Evolutionary conservation across 495 filamentous ascomycete genomes (phyloP).

Genomic region (Neurospora tetrasperma): DNA sequence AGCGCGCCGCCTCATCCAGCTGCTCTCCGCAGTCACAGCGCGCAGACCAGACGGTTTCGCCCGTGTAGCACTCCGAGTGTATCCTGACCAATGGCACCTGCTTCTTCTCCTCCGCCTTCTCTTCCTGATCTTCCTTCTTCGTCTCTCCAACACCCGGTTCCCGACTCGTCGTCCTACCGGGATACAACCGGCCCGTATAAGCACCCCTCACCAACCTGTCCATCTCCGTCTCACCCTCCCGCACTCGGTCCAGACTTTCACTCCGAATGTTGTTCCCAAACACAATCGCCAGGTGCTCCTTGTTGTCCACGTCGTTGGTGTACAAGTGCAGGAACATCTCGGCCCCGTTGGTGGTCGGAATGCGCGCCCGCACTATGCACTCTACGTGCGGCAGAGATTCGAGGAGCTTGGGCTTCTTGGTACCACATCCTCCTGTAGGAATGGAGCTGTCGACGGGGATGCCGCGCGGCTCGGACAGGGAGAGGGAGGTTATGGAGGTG

Average conservation of each 20-base stretch:
- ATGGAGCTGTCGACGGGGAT: slow-evolving; percentile 46
- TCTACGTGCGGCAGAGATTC: slow-evolving; percentile 61
- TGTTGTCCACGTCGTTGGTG: slow-evolving; percentile 81
- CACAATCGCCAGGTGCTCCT: slow-evolving; percentile 97
- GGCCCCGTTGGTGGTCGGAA: slow-evolving; percentile 76
- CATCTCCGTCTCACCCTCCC: slow-evolving; percentile 87
- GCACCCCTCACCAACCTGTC: slow-evolving; percentile 93
- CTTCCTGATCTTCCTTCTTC: not conserved
- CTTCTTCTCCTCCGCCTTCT: slow-evolving; percentile 1
- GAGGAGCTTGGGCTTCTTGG: slow-evolving; percentile 56
- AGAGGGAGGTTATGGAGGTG: not conserved
- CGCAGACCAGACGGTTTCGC: slow-evolving; percentile 95
- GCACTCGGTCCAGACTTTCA: slow-evolving; percentile 62
- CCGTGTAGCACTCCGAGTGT: slow-evolving; percentile 97
- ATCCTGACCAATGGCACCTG: slow-evolving; percentile 71
- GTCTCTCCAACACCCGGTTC: slow-evolving; percentile 12
- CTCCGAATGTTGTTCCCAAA: slow-evolving; percentile 82
- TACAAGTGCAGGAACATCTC: slow-evolving; percentile 98
- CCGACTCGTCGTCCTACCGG: slow-evolving; percentile 67
- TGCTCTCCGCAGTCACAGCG: slow-evolving; percentile 98
- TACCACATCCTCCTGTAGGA: slow-evolving; percentile 38
- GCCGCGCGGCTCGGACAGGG: slow-evolving; percentile 30
- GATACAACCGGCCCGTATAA: slow-evolving; percentile 79
- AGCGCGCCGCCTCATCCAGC: slow-evolving; percentile 84
- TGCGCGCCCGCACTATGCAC: slow-evolving; percentile 75